Base-by-base conservation (phyloP, 805 yeast genomes). In the Phaffomyces antillensis region DNA sequence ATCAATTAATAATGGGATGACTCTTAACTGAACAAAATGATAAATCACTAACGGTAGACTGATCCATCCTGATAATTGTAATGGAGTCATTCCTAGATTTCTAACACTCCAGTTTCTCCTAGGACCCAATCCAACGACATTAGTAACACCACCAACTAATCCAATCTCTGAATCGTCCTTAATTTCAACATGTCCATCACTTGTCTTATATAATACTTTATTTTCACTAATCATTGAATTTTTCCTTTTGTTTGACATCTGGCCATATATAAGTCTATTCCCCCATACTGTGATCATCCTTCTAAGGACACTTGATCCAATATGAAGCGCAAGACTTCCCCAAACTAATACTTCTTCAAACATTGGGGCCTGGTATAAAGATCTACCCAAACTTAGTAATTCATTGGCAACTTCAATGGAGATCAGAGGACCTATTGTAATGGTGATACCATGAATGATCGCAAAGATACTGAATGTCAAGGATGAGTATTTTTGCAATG, bases 401-500 rank as follows among this genome's bases (percentile, higher is more conserved):
- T 80, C 82, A 42, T 80, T 74, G 3, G 77, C 74, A 3, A 69
- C 44, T 0, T 60, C 68, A 1, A 63, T 45, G 8, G 77, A 72
- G 5, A 77, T 54, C 5, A 73, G 56, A 0, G 93, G 91, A 0
- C 75, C 68, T 2, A 76, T 51, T 0, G 76, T 65, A 6, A 79
- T 83, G 0, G 82, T 68, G 1, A 77, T 48, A 0, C 76, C 54
- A 58, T 85, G 93, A 10, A 84, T 61, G 0, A 76, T 71, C 1
- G 79, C 60, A 56, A 85, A 85, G 2, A 72, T 62, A 0, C 73
- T 56, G 57, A 85, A 77, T 10, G 79, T 66, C 41, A 77, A 70
- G 0, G 86, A 79, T 13, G 86, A 75, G 59, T 76, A 80, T 56
- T 76, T 76, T 61, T 85, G 93, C 0, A 63, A 36, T 7, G 47